Percentiles rank a stretch among this genome's conserved stretches.
These are phyloP conservation scores for Amanita jacksonii DNA, from an alignment of 768 basidiomycete species.

Conservation along the genomic window DNA sequence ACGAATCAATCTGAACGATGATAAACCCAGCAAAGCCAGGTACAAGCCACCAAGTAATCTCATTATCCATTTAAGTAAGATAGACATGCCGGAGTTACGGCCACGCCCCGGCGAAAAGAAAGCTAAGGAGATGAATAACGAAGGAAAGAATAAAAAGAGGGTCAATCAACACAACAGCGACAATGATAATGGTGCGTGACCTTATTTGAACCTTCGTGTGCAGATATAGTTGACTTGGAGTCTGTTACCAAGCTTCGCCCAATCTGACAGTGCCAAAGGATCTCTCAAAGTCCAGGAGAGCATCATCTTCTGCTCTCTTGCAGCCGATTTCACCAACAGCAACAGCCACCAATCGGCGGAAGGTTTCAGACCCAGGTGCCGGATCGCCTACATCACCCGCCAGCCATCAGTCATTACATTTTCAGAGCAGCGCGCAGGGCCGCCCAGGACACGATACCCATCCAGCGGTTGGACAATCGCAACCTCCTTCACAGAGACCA, in stretches of 20 bases:
- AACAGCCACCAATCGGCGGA: too few species aligned
- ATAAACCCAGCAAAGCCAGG: slow-evolving; percentile 26
- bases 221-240: too few species aligned
- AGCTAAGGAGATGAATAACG: slow-evolving; percentile 29
- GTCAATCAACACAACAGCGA: slow-evolving; percentile 6
- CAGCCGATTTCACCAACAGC: too few species aligned
- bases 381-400: too few species aligned
- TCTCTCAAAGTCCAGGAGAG: too few species aligned
- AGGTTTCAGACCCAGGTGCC: too few species aligned
- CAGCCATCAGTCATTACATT: too few species aligned
- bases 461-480: neutral
- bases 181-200: neutral
- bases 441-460: too few species aligned
- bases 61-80: slow-evolving; percentile 74
- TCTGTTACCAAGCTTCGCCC: slow-evolving; percentile 10
- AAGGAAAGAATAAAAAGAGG: slow-evolving; percentile 27
- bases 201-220: too few species aligned
- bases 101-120: slow-evolving; percentile 21
- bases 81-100: slow-evolving; percentile 75
- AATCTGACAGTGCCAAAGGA: slow-evolving; percentile 8
- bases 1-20: slow-evolving; percentile 63
- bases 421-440: too few species aligned
- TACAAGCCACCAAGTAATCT: slow-evolving; percentile 65
- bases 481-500: neutral
- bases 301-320: too few species aligned